Percentiles rank a stretch among this genome's conserved stretches.
Evolutionary conservation across 352 stramenopile genomes (phyloP).

Genomic region (Phytophthora hibernalis): DNA sequence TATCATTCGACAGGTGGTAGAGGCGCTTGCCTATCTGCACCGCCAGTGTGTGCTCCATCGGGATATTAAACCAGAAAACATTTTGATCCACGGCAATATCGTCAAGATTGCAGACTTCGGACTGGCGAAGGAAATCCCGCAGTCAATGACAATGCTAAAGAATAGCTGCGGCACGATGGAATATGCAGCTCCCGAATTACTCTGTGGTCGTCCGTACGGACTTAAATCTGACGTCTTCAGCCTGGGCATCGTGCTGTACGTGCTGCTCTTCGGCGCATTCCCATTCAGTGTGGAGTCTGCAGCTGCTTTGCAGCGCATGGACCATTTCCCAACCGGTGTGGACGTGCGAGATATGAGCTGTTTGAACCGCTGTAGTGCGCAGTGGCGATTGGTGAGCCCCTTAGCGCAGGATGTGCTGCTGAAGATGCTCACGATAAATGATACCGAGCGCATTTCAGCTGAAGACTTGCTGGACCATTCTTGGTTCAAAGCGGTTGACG

Average conservation of each 20-base stretch:
- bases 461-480: slow-evolving; percentile 65
- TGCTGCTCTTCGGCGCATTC: slow-evolving; percentile 81
- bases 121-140: slow-evolving; percentile 69
- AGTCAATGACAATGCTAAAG: slow-evolving; percentile 58
- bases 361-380: slow-evolving; percentile 56
- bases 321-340: slow-evolving; percentile 63
- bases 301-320: slow-evolving; percentile 64
- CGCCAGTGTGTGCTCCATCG: slow-evolving; percentile 69
- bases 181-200: slow-evolving; percentile 79
- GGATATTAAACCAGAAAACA: slow-evolving; percentile 88
- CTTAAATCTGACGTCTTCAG: slow-evolving; percentile 85
- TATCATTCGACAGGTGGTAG: slow-evolving; percentile 70
- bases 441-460: slow-evolving; percentile 67
- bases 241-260: slow-evolving; percentile 80
- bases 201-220: slow-evolving; percentile 70
- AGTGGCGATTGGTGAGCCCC: slow-evolving; percentile 62
- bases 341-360: slow-evolving; percentile 88
- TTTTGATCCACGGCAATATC: slow-evolving; percentile 69
- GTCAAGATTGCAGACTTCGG: slow-evolving; percentile 87
- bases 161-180: slow-evolving; percentile 79
- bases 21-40: slow-evolving; percentile 72
- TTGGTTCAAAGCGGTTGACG: slow-evolving; percentile 59
- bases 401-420: slow-evolving; percentile 70
- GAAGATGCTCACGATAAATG: slow-evolving; percentile 58
- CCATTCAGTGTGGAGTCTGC: slow-evolving; percentile 82